phyloP scores from a whole-genome alignment of 2,329 filamentous ascomycete species.

The Paraconiothyrium brasiliense region DNA sequence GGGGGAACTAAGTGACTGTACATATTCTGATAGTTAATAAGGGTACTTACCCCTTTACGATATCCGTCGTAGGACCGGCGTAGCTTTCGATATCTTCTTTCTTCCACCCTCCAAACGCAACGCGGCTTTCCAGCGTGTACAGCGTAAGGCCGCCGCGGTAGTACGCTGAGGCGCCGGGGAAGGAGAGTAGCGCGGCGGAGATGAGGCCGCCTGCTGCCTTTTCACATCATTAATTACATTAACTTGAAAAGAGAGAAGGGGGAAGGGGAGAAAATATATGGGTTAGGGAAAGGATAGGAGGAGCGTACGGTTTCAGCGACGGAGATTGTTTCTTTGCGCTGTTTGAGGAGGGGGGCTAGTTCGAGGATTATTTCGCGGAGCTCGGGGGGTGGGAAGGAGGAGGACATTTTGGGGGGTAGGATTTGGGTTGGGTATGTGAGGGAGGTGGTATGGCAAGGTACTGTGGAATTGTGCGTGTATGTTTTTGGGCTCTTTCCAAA shows the following conservation, averaged over 20 bases:
- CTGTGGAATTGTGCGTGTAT: background rate
- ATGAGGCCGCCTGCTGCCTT: constrained; percentile 71
- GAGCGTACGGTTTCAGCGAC: constrained; percentile 67
- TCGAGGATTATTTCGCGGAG: constrained; percentile 58
- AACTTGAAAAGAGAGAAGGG: too few species aligned
- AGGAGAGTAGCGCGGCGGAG: constrained; percentile 66
- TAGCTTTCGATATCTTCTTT: constrained; percentile 62
- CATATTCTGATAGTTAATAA: too few species aligned
- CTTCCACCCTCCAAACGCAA: constrained; percentile 70
- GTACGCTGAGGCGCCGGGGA: constrained; percentile 65
- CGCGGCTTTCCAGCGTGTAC: constrained; percentile 67
- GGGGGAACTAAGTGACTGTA: too few species aligned
- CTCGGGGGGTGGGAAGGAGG: constrained; percentile 53
- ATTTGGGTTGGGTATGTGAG: background rate
- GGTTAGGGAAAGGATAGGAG: too few species aligned
- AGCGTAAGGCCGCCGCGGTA: constrained; percentile 71
- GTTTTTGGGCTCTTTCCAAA: too few species aligned
- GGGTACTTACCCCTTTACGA: constrained; percentile 57
- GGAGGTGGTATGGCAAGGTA: background rate
- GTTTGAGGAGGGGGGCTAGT: constrained; percentile 63
- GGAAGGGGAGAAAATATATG: too few species aligned
- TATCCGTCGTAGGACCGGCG: constrained; percentile 66
- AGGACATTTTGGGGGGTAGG: constrained; percentile 31
- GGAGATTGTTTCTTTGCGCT: constrained; percentile 65
- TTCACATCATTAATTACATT: too few species aligned